These are phyloP conservation scores for Clonostachys rosea DNA, from an alignment of 2,329 filamentous ascomycete genomes.

Conservation along the genomic window DNA sequence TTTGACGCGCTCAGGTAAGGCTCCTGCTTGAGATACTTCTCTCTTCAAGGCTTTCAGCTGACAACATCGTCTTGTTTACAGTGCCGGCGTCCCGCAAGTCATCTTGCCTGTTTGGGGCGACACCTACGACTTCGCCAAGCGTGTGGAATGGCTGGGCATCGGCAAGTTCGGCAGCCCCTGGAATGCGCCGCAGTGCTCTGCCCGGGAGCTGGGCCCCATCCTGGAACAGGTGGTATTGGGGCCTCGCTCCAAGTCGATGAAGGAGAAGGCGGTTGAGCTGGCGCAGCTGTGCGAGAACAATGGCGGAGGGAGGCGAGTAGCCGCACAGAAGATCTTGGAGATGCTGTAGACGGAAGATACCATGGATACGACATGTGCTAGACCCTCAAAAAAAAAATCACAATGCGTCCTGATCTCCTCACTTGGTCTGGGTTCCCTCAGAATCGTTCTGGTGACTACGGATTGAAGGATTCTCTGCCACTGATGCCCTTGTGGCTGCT, in stretches of 20 bases:
- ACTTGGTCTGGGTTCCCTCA: no score
- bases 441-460: no score
- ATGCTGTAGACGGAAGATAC: no score
- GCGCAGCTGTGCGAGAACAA: slow-evolving; percentile 4
- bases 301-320: slow-evolving; percentile 1
- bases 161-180: slow-evolving; percentile 20
- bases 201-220: slow-evolving; percentile 8
- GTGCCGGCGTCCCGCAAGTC: slow-evolving; percentile 37
- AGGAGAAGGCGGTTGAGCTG: slow-evolving; percentile 4
- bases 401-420: no score
- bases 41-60: no score
- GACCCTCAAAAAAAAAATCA: no score
- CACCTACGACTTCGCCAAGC: slow-evolving; percentile 38
- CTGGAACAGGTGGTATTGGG: slow-evolving; percentile 10
- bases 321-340: no score
- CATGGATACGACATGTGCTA: no score
- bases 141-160: slow-evolving; percentile 35
- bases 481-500: no score
- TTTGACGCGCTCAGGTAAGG: slow-evolving; percentile 26
- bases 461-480: no score
- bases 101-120: slow-evolving; percentile 39
- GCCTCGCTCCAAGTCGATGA: slow-evolving; percentile 2
- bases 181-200: slow-evolving; percentile 8
- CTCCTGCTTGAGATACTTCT: background rate
- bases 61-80: slow-evolving; percentile 7